Conservation (phyloP, 83 land plant genomes). For the Picea engelmannii region DNA sequence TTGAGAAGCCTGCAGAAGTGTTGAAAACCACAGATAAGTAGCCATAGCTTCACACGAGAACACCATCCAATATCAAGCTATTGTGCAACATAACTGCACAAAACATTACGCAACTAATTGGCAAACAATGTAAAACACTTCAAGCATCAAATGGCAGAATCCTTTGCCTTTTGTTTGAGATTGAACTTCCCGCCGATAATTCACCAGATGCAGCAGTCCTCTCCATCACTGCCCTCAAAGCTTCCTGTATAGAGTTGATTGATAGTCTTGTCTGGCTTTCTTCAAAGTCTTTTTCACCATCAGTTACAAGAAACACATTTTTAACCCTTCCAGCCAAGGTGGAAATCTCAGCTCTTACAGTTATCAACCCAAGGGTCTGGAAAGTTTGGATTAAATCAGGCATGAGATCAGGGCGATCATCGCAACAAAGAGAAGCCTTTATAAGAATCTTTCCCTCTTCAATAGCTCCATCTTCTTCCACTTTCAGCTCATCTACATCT, state of each 20-base stretch:
- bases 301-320: slow-evolving; percentile 39
- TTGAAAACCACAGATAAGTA: background rate
- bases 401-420: slow-evolving; percentile 69
- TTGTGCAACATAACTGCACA: background rate
- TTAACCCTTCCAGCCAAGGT: slow-evolving; percentile 73
- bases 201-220: slow-evolving; percentile 35
- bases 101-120: background rate
- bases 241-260: slow-evolving; percentile 33
- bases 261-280: slow-evolving; percentile 10
- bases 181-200: slow-evolving; percentile 17
- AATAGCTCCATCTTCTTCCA: slow-evolving; percentile 33
- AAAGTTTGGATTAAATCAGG: slow-evolving; percentile 61
- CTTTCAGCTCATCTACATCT: slow-evolving; percentile 63
- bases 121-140: background rate
- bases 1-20: too few relatives aligned
- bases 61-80: background rate
- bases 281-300: slow-evolving; percentile 8
- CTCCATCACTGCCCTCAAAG: slow-evolving; percentile 64
- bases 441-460: slow-evolving; percentile 23
- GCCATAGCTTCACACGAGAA: background rate
- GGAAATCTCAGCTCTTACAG: slow-evolving; percentile 65
- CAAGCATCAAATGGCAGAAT: slow-evolving; percentile 25
- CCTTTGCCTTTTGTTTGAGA: slow-evolving; percentile 52
- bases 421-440: slow-evolving; percentile 72
- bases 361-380: slow-evolving; percentile 41